phyloP scores from a whole-genome alignment of 345 rosid species.

The Aethionema arabicum region DNA sequence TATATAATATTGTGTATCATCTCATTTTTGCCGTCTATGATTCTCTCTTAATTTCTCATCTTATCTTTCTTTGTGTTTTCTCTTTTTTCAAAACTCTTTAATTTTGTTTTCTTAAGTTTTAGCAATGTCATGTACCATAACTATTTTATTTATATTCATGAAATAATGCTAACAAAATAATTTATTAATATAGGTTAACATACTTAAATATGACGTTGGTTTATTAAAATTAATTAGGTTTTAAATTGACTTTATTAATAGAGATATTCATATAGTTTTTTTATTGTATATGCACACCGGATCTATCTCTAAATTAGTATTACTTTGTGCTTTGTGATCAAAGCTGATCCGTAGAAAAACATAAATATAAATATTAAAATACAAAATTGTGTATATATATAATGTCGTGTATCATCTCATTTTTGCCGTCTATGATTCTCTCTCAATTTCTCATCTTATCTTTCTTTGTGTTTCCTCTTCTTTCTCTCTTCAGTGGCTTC shows the following conservation, averaged over 20 bases:
- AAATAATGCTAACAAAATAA: no score
- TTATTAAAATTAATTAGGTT: no score
- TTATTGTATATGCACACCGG: no score
- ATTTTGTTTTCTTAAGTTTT: no score
- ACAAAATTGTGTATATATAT: neutral
- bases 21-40: conserved; percentile 36
- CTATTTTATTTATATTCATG: no score
- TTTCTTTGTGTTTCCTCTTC: conserved; percentile 11
- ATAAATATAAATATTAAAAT: conserved; percentile 18
- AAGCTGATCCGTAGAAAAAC: conserved; percentile 21
- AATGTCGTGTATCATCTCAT: conserved; percentile 26
- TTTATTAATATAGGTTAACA: no score
- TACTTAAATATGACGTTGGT: no score
- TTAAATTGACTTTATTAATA: no score
- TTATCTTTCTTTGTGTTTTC: conserved; percentile 9
- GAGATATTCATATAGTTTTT: no score
- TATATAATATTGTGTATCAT: conserved; percentile 17
- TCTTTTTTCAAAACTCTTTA: neutral
- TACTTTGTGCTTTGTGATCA: neutral
- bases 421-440: conserved; percentile 38
- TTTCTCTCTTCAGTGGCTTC: conserved; percentile 44
- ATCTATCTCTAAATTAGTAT: no score
- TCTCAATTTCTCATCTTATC: conserved; percentile 21
- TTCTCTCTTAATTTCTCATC: conserved; percentile 28
- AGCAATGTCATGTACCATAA: no score